A percentile compares a stretch with the other conserved stretches of the same genome.
Evolutionary conservation across 306 rosid species (phyloP).

Genomic region (Astragalus membranaceus): DNA sequence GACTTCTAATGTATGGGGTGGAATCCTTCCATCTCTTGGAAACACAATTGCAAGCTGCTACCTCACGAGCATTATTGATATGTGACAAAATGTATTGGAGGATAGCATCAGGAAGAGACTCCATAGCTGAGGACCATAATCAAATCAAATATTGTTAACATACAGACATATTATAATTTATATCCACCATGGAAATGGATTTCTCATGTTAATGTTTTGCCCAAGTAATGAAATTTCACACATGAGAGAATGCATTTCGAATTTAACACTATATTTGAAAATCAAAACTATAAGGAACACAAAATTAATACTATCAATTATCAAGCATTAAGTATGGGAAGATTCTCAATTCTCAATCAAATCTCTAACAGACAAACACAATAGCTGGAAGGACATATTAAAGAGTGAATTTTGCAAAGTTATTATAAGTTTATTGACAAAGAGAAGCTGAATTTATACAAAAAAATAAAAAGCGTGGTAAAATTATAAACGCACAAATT

Average conservation of each 20-base stretch:
- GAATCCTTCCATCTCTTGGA: slow-evolving; percentile 80
- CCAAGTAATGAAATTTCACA: too few species aligned
- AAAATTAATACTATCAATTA: background rate
- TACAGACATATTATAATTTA: background rate
- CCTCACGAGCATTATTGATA: slow-evolving; percentile 58
- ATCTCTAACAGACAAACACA: background rate
- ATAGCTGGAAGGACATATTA: background rate
- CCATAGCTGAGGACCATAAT: slow-evolving; percentile 44
- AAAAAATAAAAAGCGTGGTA: background rate
- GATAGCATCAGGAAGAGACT: slow-evolving; percentile 69
- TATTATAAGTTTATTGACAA: background rate
- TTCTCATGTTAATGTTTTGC: too few species aligned
- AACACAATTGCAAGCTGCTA: slow-evolving; percentile 74
- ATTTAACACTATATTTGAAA: background rate
- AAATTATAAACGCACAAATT: background rate
- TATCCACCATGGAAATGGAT: too few species aligned
- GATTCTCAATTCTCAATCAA: too few species aligned
- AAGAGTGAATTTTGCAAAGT: background rate
- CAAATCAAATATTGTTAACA: slow-evolving; percentile 1
- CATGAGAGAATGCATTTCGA: too few species aligned
- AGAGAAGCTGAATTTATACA: background rate
- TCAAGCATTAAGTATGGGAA: background rate
- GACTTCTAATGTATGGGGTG: slow-evolving; percentile 44
- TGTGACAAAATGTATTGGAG: slow-evolving; percentile 62
- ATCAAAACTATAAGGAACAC: background rate